Conservation (phyloP, 148 eudicot species). For the Beta vulgaris region DNA sequence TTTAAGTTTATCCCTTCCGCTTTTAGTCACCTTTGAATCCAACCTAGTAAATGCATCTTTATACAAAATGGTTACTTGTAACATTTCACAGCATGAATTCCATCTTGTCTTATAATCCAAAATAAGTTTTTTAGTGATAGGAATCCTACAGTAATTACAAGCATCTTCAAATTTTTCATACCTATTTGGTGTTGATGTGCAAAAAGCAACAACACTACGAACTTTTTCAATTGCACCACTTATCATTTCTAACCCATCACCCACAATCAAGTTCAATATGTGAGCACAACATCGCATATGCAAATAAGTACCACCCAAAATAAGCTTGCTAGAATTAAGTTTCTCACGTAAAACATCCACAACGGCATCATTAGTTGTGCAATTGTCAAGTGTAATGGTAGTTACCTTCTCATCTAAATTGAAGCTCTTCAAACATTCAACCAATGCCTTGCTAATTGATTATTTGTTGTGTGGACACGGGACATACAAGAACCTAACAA, state of each 20-base stretch:
- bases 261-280: not conserved
- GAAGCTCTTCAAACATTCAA: not conserved
- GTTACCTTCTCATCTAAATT: not conserved
- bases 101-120: too few species aligned
- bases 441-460: not conserved
- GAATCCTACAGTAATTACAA: too few species aligned
- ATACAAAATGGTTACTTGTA: too few species aligned
- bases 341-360: not conserved
- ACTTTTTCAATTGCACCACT: too few species aligned
- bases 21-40: not conserved
- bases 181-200: too few species aligned
- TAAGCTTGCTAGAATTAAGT: too few species aligned
- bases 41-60: too few species aligned
- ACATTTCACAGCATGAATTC: too few species aligned
- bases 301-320: not conserved
- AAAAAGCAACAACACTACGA: too few species aligned
- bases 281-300: conserved; percentile 7
- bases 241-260: too few species aligned
- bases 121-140: too few species aligned
- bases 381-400: not conserved
- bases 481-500: not conserved
- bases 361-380: conserved; percentile 1
- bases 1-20: not conserved
- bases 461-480: not conserved
- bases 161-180: too few species aligned